Conservation (phyloP, 208 protist genomes). For the Trypanosoma cruzi region DNA sequence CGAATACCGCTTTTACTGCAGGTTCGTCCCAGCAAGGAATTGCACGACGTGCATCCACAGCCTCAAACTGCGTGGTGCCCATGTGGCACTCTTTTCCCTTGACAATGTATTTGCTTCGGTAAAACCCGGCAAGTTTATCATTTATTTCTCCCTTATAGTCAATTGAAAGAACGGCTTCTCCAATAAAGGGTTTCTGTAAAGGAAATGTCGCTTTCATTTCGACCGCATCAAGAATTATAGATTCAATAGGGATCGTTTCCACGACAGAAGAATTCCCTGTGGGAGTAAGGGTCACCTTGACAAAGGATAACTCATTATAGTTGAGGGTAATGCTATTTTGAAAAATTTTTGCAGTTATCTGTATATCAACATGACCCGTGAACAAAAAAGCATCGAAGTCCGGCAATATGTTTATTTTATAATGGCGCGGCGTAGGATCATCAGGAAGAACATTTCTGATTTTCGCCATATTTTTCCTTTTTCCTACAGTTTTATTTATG, state of each 20-base stretch:
- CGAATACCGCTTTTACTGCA: conserved; percentile 93
- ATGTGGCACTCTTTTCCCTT: conserved; percentile 68
- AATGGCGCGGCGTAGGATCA: conserved; percentile 54
- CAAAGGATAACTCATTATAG: conserved; percentile 54
- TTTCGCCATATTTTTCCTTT: conserved; percentile 8
- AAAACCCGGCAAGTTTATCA: conserved; percentile 94
- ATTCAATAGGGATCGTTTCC: conserved; percentile 21
- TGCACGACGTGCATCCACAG: conserved; percentile 90
- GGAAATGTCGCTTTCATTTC: conserved; percentile 41
- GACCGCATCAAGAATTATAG: conserved; percentile 35
- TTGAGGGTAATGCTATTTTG: conserved; percentile 67
- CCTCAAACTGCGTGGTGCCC: conserved; percentile 93
- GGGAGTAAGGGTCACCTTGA: conserved; percentile 33
- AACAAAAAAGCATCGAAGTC: conserved; percentile 76
- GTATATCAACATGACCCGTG: conserved; percentile 54
- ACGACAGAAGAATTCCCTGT: background rate
- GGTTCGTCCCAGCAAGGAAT: conserved; percentile 97
- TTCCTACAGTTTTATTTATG: background rate
- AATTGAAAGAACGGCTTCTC: conserved; percentile 58
- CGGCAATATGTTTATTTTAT: conserved; percentile 55
- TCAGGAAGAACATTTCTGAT: conserved; percentile 58
- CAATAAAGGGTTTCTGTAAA: conserved; percentile 30
- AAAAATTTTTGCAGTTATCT: conserved; percentile 29
- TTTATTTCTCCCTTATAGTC: conserved; percentile 90
- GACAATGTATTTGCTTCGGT: conserved; percentile 90